Evolutionary conservation across 805 yeast species (phyloP).

Genomic region (Suhomyces prunicola): DNA sequence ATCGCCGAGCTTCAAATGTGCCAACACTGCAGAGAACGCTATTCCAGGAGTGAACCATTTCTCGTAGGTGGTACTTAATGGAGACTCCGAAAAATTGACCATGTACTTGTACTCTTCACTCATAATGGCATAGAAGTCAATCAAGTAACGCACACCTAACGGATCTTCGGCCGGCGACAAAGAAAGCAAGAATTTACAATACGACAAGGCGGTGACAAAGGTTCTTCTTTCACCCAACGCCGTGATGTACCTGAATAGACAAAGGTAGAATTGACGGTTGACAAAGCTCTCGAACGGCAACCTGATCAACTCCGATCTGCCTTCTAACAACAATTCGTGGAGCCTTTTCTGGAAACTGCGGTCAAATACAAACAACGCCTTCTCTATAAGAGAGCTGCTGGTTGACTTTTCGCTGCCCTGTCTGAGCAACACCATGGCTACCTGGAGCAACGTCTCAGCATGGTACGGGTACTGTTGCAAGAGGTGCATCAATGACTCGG

Average conservation of each 20-base stretch:
- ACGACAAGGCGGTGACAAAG: conserved; percentile 70
- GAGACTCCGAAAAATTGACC: conserved; percentile 53
- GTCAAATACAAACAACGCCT: conserved; percentile 77
- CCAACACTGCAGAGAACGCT: conserved; percentile 62
- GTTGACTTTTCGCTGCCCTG: conserved; percentile 71
- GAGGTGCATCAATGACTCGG: conserved; percentile 61
- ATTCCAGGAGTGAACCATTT: conserved; percentile 75
- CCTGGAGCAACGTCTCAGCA: conserved; percentile 74
- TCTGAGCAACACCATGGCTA: conserved; percentile 66
- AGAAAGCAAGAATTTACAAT: conserved; percentile 66
- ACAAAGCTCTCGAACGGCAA: conserved; percentile 72
- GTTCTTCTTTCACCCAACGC: conserved; percentile 76
- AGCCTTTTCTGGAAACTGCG: conserved; percentile 63
- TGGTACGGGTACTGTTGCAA: conserved; percentile 69
- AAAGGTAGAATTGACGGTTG: conserved; percentile 74
- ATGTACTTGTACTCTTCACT: conserved; percentile 64
- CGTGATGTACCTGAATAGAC: conserved; percentile 68
- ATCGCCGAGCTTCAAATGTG: conserved; percentile 47
- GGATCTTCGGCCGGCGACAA: conserved; percentile 80
- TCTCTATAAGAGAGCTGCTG: conserved; percentile 70
- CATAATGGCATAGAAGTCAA: conserved; percentile 72
- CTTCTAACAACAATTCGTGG: conserved; percentile 39
- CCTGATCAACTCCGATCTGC: conserved; percentile 57
- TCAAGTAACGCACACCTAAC: conserved; percentile 75
- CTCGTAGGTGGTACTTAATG: conserved; percentile 53